A percentile compares a stretch with the other conserved stretches of the same genome.
Evolutionary conservation across 345 rosid genomes (phyloP).

Genomic region (Eucalyptus curtisii): DNA sequence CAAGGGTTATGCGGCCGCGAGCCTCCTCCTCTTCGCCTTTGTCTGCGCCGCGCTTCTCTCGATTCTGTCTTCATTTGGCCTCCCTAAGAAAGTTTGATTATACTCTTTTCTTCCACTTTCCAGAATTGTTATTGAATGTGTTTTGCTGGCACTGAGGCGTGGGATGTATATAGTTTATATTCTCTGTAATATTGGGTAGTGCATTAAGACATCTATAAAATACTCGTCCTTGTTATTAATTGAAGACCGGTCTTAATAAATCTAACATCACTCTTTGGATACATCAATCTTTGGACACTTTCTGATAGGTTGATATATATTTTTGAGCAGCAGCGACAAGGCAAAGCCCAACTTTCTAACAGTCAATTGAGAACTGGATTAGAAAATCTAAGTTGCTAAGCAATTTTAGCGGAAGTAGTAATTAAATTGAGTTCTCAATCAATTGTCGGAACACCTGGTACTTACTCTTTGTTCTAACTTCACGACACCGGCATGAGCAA

Average conservation of each 20-base stretch:
- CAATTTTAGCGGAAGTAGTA: neutral
- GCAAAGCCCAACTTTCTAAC: neutral
- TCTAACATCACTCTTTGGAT: neutral
- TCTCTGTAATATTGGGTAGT: neutral
- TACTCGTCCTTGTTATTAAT: neutral
- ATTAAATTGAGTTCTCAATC: neutral
- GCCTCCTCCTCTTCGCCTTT: conserved; percentile 40
- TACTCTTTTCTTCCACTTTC: neutral
- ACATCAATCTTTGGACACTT: neutral
- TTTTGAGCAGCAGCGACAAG: neutral
- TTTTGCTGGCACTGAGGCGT: neutral
- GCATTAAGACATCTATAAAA: neutral
- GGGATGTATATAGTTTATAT: neutral
- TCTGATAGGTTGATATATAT: neutral
- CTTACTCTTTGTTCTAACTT: neutral
- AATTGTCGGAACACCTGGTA: neutral
- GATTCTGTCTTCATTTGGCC: conserved; percentile 33
- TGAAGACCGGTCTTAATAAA: fast-evolving
- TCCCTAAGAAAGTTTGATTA: conserved; percentile 7
- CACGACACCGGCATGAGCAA: neutral
- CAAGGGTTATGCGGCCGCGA: conserved; percentile 35
- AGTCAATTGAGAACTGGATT: neutral
- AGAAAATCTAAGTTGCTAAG: neutral
- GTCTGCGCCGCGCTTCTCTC: conserved; percentile 35
- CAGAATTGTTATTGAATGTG: neutral